phyloP scores from a whole-genome alignment of 1,139 yeast species.

The Hyphopichia wangnamkhiaoensis region DNA sequence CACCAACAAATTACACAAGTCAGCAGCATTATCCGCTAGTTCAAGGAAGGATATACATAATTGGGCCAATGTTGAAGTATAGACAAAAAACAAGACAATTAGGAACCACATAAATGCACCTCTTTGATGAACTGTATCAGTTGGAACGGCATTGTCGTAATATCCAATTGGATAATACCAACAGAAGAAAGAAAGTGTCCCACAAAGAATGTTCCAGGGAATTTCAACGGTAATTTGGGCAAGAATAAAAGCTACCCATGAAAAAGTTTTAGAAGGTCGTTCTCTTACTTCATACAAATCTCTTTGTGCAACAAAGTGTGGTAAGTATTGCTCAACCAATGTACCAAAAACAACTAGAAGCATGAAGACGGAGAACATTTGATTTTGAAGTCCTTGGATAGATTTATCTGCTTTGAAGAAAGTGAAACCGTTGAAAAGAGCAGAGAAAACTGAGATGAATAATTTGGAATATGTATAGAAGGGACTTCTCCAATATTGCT shows the following conservation, averaged over 20 bases:
- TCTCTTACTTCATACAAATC: conserved; percentile 39
- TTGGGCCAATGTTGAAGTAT: conserved; percentile 41
- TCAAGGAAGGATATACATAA: conserved; percentile 40
- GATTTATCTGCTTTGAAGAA: conserved; percentile 34
- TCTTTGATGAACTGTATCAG: conserved; percentile 24
- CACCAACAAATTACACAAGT: conserved; percentile 27
- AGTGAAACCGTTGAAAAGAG: conserved; percentile 49
- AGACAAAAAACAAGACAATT: conserved; percentile 39
- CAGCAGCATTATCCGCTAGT: conserved; percentile 41
- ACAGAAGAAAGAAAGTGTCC: conserved; percentile 66
- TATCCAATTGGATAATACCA: conserved; percentile 86
- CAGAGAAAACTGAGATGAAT: conserved; percentile 36
- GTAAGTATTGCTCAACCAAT: conserved; percentile 53
- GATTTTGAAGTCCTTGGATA: conserved; percentile 46
- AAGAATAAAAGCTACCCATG: conserved; percentile 39
- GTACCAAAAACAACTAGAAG: conserved; percentile 46
- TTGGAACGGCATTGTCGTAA: conserved; percentile 51
- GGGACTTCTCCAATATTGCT: conserved; percentile 48
- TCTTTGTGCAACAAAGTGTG: conserved; percentile 33
- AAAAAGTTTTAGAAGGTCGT: conserved; percentile 31
- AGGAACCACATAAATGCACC: conserved; percentile 48
- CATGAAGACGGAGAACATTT: conserved; percentile 59
- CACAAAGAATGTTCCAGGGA: conserved; percentile 71
- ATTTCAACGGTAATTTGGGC: conserved; percentile 73
- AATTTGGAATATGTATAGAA: conserved; percentile 42